Conservation (phyloP, 352 stramenopile genomes). For the Pythium folliculosum region DNA sequence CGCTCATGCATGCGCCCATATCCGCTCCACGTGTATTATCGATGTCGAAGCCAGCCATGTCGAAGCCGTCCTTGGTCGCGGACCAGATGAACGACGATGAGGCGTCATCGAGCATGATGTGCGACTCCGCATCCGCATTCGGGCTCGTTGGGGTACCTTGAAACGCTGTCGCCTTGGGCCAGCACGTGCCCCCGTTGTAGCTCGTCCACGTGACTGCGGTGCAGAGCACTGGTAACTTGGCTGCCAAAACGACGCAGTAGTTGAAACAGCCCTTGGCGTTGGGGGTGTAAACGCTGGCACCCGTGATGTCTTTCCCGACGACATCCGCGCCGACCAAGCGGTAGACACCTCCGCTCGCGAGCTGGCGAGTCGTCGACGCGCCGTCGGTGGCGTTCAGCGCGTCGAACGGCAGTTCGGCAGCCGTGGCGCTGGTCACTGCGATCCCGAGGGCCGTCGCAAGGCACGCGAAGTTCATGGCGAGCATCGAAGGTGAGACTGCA, state of each 20-base stretch:
- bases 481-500: too few relatives aligned
- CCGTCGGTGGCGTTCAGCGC: too few relatives aligned
- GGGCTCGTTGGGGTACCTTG: neutral
- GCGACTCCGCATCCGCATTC: neutral
- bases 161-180: slow-evolving; percentile 12
- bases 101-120: neutral
- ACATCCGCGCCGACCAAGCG: neutral
- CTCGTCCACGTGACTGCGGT: neutral
- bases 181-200: slow-evolving; percentile 34
- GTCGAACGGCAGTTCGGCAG: too few relatives aligned
- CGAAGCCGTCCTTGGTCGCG: neutral
- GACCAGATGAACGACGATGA: neutral
- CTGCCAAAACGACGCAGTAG: neutral
- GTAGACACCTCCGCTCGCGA: neutral
- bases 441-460: too few relatives aligned
- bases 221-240: neutral
- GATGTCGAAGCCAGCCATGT: neutral
- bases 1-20: neutral
- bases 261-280: too few relatives aligned
- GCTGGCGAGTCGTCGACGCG: too few relatives aligned
- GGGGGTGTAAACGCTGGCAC: neutral
- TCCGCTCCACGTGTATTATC: neutral
- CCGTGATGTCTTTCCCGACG: neutral
- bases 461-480: too few relatives aligned
- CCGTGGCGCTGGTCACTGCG: too few relatives aligned